Base-by-base conservation (phyloP, 1,284 basidiomycete genomes). In the Cryptococcus floricola region DNA sequence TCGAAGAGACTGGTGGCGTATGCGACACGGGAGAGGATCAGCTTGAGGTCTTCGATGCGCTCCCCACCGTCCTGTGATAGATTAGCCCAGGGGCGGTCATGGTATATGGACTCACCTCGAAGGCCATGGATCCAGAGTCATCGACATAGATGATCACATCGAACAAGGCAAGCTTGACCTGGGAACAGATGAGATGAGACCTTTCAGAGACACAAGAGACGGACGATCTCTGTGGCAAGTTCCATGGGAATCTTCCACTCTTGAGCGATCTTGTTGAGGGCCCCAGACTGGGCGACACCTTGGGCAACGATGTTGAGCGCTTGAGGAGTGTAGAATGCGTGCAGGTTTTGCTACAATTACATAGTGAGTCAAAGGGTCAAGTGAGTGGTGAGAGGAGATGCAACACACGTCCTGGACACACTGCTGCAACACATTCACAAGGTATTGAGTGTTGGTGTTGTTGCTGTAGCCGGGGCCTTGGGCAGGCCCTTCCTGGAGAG, bases 191-290 rank as follows among this genome's bases (percentile, higher is more conserved):
- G 6, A 18, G 27, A n/a, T 48, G 46, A 10, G 10, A 28, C 19
- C 10, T 28, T 6, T 12, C 31, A 18, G 10, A 28, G 23, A 10
- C 8, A 14, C 4, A 18, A 12, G 6, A 27, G 25, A 28, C 46
- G n/a, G 8, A 48, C 71, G 12, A 79, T 63, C 56, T 80, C 78
- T 28, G 69, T 65, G 2, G 77, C 78, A 39, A 79, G 69, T 60
- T 80, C 78, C 28, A 72, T 66, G 1, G 78, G 77, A 25, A 80
- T 67, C 41, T 73, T 64, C 78, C 77, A 79, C 43, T 76, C 74
- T 5, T 62, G 48, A 6, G 75, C 70, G 50, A 80, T 70, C 54
- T 66, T 66, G 27, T 71, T 61, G 2, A 80, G 62, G 9, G 71
- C 73, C 28, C 78, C 77, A 4, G 72, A 69, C 42, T 69, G 66